Evolutionary conservation across 2,329 filamentous ascomycete genomes (phyloP).

Genomic region (Teratosphaeria destructans): DNA sequence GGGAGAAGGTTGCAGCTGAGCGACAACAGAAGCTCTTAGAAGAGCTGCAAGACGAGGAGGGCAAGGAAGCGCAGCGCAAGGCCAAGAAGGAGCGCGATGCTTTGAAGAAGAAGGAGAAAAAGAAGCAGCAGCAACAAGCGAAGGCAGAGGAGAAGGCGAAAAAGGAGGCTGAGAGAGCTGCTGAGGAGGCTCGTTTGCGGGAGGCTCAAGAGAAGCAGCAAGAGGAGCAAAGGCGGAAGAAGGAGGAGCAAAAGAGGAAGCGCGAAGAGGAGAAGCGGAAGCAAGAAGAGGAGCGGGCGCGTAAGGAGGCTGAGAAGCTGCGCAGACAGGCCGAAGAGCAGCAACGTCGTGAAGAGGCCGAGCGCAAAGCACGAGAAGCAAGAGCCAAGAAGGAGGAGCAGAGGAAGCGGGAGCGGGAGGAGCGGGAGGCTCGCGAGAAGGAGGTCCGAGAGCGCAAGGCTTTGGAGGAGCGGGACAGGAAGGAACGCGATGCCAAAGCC

Average conservation of each 20-base stretch:
- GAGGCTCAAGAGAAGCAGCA: slow-evolving; percentile 67
- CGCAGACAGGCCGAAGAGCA: slow-evolving; percentile 72
- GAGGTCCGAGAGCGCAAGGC: slow-evolving; percentile 61
- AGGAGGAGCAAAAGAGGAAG: slow-evolving; percentile 85
- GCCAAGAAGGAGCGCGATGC: slow-evolving; percentile 91
- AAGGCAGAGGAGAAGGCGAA: slow-evolving; percentile 85
- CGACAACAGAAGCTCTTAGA: slow-evolving; percentile 83
- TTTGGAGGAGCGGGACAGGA: slow-evolving; percentile 46
- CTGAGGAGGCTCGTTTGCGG: slow-evolving; percentile 67
- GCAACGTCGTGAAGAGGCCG: slow-evolving; percentile 72
- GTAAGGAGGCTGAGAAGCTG: slow-evolving; percentile 77
- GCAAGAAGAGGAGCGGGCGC: slow-evolving; percentile 75
- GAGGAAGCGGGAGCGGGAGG: slow-evolving; percentile 68
- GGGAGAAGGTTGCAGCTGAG: slow-evolving; percentile 90
- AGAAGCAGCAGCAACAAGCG: slow-evolving; percentile 74
- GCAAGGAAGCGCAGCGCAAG: slow-evolving; percentile 65
- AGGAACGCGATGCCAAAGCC: slow-evolving; percentile 48
- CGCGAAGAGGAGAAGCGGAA: slow-evolving; percentile 83
- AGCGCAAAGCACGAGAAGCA: slow-evolving; percentile 76
- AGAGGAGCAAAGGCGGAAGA: slow-evolving; percentile 70
- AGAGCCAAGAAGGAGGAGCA: slow-evolving; percentile 62
- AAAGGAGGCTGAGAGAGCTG: slow-evolving; percentile 79
- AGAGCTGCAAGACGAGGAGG: slow-evolving; percentile 78
- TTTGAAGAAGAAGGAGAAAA: slow-evolving; percentile 91
- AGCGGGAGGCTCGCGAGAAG: slow-evolving; percentile 54